Evolutionary conservation across 2,329 filamentous ascomycete genomes (phyloP), one percentile per base, ranked within the genome.

Genomic region (Neofusicoccum kwambonambiense): DNA sequence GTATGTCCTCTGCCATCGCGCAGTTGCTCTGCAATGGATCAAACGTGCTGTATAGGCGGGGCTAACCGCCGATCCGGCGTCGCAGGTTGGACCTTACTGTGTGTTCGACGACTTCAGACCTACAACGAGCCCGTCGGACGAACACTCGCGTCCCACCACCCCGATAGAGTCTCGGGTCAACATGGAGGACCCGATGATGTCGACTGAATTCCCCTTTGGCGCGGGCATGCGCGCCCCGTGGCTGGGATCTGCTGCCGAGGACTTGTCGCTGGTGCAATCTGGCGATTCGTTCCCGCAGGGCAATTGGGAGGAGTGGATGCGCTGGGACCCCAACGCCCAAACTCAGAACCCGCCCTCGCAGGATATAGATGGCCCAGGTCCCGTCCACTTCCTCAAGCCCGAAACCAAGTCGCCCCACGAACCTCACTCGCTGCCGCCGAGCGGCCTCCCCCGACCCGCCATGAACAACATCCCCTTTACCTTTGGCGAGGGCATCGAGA

Each of bases 301-400:
- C 56, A 75, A 77, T 68, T 82, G 80, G 80, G 80, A 78, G 69
- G 77, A 82, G 50, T 82, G 79, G 78, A 78, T 82, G 75, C 74
- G 78, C 64, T 82, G 79, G 78, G 79, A 82, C 70, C 78, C 79
- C 54, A 72, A 77, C 65, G 71, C 75, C 56, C 74, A 76, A 68
- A 69, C 71, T 45, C 52, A 57, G 12, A 62, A 65, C 22, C 63
- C 57, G 39, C 47, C 47, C 35, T 35, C 56, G 41, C 39, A 49
- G 52, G 54, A 64, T 51, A 56, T 69, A 51, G 70, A 70, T 58
- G 66, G 66, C 50, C 72, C 72, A 60, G 72, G 71, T 44, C 72
- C 74, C 52, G 67, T 71, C 57, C 68, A 71, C 67, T 71, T 71
- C 60, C 71, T 70, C 60, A 70, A 70, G 63, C 66, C 72, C 31